phyloP scores from a whole-genome alignment of 2,329 filamentous ascomycete species.

The Calonectria pteridis region DNA sequence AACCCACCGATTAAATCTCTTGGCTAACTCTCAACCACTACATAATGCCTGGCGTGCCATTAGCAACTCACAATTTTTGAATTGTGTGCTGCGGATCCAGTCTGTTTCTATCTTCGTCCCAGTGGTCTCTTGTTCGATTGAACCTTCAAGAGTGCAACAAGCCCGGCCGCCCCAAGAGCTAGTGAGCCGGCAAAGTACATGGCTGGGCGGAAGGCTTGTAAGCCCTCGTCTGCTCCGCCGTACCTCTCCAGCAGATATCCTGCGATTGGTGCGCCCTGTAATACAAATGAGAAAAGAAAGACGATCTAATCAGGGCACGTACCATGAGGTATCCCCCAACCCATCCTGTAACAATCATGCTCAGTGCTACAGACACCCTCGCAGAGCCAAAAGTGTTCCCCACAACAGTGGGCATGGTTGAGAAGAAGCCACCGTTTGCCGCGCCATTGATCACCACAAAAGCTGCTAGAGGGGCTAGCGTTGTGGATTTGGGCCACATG shows the following conservation, averaged over 20 bases:
- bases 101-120: neutral
- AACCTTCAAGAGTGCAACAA: constrained; percentile 16
- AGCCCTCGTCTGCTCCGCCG: constrained; percentile 61
- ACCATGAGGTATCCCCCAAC: constrained; percentile 71
- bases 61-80: no score
- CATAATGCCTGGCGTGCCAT: no score
- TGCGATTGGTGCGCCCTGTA: constrained; percentile 69
- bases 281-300: neutral
- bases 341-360: constrained; percentile 73
- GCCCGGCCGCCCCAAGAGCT: constrained; percentile 18
- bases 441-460: constrained; percentile 72
- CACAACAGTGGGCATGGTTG: constrained; percentile 73
- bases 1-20: neutral
- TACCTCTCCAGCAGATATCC: constrained; percentile 69
- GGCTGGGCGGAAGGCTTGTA: constrained; percentile 68
- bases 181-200: constrained; percentile 70
- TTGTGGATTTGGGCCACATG: constrained; percentile 70
- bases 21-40: neutral
- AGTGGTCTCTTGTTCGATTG: constrained; percentile 6
- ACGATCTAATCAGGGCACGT: constrained; percentile 34
- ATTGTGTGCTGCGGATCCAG: neutral
- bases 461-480: constrained; percentile 63
- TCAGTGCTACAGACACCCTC: constrained; percentile 68
- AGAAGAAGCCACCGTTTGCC: constrained; percentile 74
- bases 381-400: constrained; percentile 69